Evolutionary conservation across 805 yeast species (phyloP), one percentile per base, ranked within the genome.

Genomic region (Candida endomychidarum): DNA sequence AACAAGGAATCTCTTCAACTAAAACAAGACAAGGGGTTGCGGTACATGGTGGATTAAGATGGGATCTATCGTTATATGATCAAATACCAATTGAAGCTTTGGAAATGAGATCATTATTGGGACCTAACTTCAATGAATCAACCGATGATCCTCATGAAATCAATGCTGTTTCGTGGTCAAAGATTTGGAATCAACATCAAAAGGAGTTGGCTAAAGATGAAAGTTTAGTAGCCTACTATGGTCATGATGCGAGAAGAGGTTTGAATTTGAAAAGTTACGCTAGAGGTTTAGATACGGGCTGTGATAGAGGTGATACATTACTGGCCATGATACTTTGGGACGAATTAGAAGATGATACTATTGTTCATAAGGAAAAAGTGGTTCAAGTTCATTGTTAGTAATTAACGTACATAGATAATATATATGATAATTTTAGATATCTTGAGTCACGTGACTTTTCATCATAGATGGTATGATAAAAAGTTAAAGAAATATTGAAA

Each of bases 201-300:
- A 57, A 60, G 38, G 48, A 56, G 45, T n/a, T 50, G 51, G 24
- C 58, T 61, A 29, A 61, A 57, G 34, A 66, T 38, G 29, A 38
- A 12, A 39, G 38, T 10, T 11, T 37, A 4, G 65, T 73, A 16
- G 88, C 86, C 3, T 79, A 78, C 52, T 90, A 90, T 56, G 98
- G 97, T 1, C 98, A 90, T 56, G 95, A 87, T 56, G 95, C 97
- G 3, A 70, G 78, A 40, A 67, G 81, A 40, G 96, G 96, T 1
- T 72, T 89, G 36, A 78, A 75, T 40, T 47, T 81, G 36, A 74
- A 75, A 48, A 74, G 75, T 45, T 87, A 70, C 58, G 71, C 96
- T 3, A 78, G 77, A 52, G 98, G 97, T 0, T 63, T 90, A 27
- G 98, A 91, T 55, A 67, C 86, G 8, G 86, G 86, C 1, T 90